phyloP scores from a whole-genome alignment of 495 filamentous ascomycete genomes.

The Podospora fimiseda region DNA sequence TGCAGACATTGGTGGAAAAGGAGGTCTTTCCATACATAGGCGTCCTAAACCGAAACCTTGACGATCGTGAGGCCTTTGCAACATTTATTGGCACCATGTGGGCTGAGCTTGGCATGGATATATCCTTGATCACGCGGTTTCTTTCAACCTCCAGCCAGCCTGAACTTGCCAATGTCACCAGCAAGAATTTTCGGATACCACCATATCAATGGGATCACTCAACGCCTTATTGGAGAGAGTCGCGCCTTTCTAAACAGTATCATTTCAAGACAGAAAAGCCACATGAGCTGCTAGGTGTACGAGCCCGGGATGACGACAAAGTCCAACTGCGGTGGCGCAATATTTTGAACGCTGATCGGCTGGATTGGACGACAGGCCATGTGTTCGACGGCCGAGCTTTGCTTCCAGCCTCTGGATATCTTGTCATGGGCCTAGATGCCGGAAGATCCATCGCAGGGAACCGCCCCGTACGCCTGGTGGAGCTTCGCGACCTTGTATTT shows the following conservation, averaged over 20 bases:
- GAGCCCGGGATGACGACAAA: constrained; percentile 37
- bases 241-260: constrained; percentile 40
- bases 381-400: constrained; percentile 39
- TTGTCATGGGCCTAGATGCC: constrained; percentile 40
- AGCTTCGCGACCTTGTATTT: constrained; percentile 37
- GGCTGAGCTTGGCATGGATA: constrained; percentile 30
- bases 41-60: constrained; percentile 29
- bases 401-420: constrained; percentile 40
- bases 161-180: constrained; percentile 18
- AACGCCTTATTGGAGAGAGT: constrained; percentile 39
- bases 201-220: constrained; percentile 48
- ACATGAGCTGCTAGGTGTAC: constrained; percentile 44
- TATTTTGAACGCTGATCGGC: constrained; percentile 37
- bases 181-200: constrained; percentile 28
- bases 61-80: constrained; percentile 37
- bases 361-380: constrained; percentile 37
- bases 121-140: constrained; percentile 24
- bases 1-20: constrained; percentile 34
- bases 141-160: constrained; percentile 31
- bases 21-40: constrained; percentile 35
- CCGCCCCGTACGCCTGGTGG: constrained; percentile 31
- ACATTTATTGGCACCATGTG: constrained; percentile 46
- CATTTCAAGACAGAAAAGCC: constrained; percentile 34
- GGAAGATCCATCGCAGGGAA: constrained; percentile 22
- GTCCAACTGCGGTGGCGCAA: constrained; percentile 41